A percentile compares a stretch with the other conserved stretches of the same genome.
phyloP scores from a whole-genome alignment of 2,329 filamentous ascomycete genomes.

The Tothia fuscella region DNA sequence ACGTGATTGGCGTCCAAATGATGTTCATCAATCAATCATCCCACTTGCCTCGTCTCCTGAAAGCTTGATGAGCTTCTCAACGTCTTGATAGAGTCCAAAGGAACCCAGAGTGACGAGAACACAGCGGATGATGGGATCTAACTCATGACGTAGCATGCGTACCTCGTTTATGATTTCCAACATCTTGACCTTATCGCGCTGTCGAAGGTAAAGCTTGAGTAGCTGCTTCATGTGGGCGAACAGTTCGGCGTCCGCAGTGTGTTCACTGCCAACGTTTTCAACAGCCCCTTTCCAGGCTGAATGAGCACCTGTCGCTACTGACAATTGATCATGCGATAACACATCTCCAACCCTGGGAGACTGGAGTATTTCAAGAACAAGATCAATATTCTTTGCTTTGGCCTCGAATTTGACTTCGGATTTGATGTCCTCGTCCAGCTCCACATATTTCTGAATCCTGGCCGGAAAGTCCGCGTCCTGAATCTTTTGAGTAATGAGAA shows the following conservation, averaged over 20 bases:
- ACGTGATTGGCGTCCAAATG: too few species aligned
- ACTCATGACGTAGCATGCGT: conserved; percentile 13
- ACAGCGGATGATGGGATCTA: background rate
- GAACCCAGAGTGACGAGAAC: background rate
- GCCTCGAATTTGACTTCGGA: conserved; percentile 63
- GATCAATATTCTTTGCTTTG: conserved; percentile 59
- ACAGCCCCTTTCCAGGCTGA: conserved; percentile 93
- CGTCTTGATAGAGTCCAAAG: background rate
- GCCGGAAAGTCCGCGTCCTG: conserved; percentile 66
- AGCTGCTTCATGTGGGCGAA: conserved; percentile 94
- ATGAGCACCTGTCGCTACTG: conserved; percentile 82
- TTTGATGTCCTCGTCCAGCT: conserved; percentile 66
- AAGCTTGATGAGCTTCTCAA: background rate
- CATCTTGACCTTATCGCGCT: conserved; percentile 97
- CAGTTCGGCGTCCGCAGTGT: conserved; percentile 63
- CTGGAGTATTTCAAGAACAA: conserved; percentile 74
- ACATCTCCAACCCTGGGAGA: conserved; percentile 65
- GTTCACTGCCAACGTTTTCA: conserved; percentile 48
- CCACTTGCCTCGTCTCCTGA: conserved; percentile 8
- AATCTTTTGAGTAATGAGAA: conserved; percentile 57
- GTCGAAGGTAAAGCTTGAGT: conserved; percentile 79
- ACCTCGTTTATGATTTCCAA: conserved; percentile 80
- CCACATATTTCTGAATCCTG: conserved; percentile 71
- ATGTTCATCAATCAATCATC: too few species aligned
- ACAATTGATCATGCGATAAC: conserved; percentile 63